A percentile compares a stretch with the other conserved stretches of the same genome.
Conservation (phyloP, 139 green algal genomes). For the Closterium sp. region DNA sequence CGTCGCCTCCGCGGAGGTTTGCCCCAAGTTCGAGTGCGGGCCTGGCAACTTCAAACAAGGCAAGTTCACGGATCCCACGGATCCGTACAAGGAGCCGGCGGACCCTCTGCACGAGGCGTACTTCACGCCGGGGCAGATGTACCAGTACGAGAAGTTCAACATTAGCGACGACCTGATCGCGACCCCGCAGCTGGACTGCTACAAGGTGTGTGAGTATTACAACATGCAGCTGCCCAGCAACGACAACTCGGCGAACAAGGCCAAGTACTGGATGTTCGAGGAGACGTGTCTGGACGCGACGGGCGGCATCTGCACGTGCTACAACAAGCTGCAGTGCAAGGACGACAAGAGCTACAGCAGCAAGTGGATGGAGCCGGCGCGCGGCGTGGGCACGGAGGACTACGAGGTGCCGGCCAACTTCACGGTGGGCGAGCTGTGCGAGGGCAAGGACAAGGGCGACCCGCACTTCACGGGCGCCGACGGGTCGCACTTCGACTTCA, state of each 20-base stretch:
- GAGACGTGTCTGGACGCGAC: neutral
- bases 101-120: neutral
- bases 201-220: neutral
- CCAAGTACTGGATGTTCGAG: constrained; percentile 11
- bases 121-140: neutral
- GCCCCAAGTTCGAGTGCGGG: neutral
- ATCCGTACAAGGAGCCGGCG: neutral
- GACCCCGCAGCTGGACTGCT: neutral
- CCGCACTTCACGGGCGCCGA: constrained; percentile 12
- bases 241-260: neutral
- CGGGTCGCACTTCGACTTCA: constrained; percentile 13
- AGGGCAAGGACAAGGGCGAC: constrained; percentile 11
- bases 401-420: neutral
- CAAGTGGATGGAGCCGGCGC: neutral
- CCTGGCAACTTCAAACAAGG: neutral
- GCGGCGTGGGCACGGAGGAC: neutral
- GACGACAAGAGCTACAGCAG: neutral
- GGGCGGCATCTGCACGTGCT: neutral
- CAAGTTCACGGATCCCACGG: neutral
- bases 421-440: constrained; percentile 1
- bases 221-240: neutral
- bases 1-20: neutral
- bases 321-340: neutral
- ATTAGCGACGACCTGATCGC: neutral
- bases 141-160: neutral